Evolutionary conservation across 768 basidiomycete genomes (phyloP).

Genomic region (Psilocybe cyanescens): DNA sequence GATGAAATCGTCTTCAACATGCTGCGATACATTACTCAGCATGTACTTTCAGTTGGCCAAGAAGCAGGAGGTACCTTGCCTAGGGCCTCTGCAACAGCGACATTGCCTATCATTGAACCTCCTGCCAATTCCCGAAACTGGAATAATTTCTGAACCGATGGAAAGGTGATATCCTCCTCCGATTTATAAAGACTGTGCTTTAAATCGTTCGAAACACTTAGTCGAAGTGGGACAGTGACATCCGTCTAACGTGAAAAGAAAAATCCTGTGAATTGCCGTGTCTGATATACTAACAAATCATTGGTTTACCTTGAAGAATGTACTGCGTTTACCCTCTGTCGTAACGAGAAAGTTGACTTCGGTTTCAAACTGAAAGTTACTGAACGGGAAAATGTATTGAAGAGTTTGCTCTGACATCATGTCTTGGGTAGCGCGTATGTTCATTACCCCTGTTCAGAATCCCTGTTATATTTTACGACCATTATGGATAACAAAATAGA

Average conservation of each 20-base stretch:
- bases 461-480: background rate
- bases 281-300: background rate
- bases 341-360: slow-evolving; percentile 71
- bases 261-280: too few species aligned
- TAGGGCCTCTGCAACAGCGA: slow-evolving; percentile 53
- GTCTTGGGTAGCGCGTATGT: slow-evolving; percentile 66
- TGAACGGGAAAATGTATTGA: slow-evolving; percentile 79
- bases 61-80: slow-evolving; percentile 56
- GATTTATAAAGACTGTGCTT: slow-evolving; percentile 51
- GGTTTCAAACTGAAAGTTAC: slow-evolving; percentile 71
- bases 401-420: slow-evolving; percentile 67
- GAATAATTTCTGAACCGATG: slow-evolving; percentile 48
- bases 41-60: background rate
- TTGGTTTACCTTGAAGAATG: slow-evolving; percentile 68
- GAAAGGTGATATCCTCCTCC: slow-evolving; percentile 45
- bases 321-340: slow-evolving; percentile 66
- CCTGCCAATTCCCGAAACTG: slow-evolving; percentile 63
- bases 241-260: slow-evolving; percentile 50
- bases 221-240: slow-evolving; percentile 53
- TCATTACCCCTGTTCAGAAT: slow-evolving; percentile 56
- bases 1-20: slow-evolving; percentile 80
- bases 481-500: slow-evolving; percentile 21
- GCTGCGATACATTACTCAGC: slow-evolving; percentile 37
- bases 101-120: slow-evolving; percentile 61
- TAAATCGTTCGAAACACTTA: slow-evolving; percentile 11